Evolutionary conservation across 177 flowering plant genomes (phyloP), one percentile per base, ranked within the genome.

Genomic region (Tripterygium wilfordii): DNA sequence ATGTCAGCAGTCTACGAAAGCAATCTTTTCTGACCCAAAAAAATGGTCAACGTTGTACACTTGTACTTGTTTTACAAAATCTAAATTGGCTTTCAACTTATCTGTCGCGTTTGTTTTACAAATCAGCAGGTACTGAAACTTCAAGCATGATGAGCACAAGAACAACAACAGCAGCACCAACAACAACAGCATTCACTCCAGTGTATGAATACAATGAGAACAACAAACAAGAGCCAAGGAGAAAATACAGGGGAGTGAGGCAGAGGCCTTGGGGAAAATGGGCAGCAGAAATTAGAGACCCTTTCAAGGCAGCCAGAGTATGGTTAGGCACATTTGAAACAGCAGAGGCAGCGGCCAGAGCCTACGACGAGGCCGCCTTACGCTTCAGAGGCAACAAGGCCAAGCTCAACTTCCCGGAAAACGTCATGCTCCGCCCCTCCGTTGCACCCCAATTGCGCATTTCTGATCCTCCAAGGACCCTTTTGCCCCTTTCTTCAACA

Each of bases 211-310:
- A 48, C 36, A 39, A 25, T 0, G 22, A 24, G 8, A 26, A 12
- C 13, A 1, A 13, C 15, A 21, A 42, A 38, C 62, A 52, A 16
- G 64, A 64, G 23, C 53, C 49, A 23, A 65, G 68, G 40, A 67
- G 75, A 29, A 74, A 42, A 52, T 74, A 77, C 65, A 68, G 82
- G 55, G 94, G 94, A 59, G 88, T 84, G 24, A 66, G 91, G 23
- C 87, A 80, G 45, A 63, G 91, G 65, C 91, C 91, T 15, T 83
- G 91, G 87, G 91, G 91, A 0, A 83, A 83, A 67, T 83, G 87
- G 87, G 91, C 91, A 1, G 88, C 88, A 0, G 92, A 84, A 45
- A 84, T 84, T 3, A 68, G 92, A 42, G 92, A 84, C 30, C 92
- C 92, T 1, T 69, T 70, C 57, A 82, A 80, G 53, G 89, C 89